Evolutionary conservation across 2,329 filamentous ascomycete genomes (phyloP).

Genomic region (Alternaria incomplexa): DNA sequence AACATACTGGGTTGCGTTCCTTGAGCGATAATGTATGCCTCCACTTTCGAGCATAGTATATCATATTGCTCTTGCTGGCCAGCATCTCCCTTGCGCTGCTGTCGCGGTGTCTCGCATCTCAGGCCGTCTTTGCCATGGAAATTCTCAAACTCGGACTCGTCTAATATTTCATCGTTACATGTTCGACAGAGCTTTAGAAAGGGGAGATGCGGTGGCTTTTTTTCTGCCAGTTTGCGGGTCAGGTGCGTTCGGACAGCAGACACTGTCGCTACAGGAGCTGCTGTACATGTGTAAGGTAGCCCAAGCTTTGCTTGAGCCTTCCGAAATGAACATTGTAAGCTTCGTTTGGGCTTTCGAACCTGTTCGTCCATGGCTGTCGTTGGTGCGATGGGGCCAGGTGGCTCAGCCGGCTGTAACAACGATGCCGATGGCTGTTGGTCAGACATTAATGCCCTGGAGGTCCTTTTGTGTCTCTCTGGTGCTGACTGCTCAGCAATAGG

Average conservation of each 20-base stretch:
- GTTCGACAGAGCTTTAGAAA: conserved; percentile 17
- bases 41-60: neutral
- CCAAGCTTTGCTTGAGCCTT: neutral
- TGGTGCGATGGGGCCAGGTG: no score
- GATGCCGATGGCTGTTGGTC: no score
- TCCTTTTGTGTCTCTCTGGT: no score
- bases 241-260: conserved; percentile 17
- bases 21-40: no score
- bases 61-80: conserved; percentile 1
- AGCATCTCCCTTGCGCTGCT: neutral
- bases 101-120: neutral
- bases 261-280: neutral
- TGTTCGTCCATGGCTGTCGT: no score
- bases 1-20: no score
- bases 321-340: neutral
- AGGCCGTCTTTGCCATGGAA: neutral
- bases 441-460: no score
- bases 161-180: conserved; percentile 15
- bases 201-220: conserved; percentile 1
- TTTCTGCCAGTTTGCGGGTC: neutral
- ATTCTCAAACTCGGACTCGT: conserved; percentile 1
- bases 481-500: no score
- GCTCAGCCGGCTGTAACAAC: no score
- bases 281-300: neutral
- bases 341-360: neutral